These are phyloP conservation scores for Secale cereale DNA, from an alignment of 176 grass and related monocot genomes.

Conservation along the genomic window DNA sequence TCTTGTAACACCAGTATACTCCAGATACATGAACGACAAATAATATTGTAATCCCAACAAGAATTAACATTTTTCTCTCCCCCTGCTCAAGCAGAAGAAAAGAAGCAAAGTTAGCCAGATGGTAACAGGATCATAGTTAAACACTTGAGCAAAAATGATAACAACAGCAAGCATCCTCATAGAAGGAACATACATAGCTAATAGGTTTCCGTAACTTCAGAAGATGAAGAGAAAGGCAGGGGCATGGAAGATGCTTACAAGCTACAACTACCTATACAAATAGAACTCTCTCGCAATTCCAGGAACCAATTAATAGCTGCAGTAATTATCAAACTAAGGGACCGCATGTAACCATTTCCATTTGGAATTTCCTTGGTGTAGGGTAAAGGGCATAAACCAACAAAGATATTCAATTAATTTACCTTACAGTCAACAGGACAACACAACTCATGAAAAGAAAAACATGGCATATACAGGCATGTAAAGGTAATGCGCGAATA, in stretches of 20 bases:
- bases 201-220: neutral
- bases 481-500: neutral
- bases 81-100: slow-evolving; percentile 43
- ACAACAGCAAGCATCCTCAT: neutral
- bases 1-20: slow-evolving; percentile 96
- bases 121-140: neutral
- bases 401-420: neutral
- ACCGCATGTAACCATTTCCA: neutral
- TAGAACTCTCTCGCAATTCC: neutral
- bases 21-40: slow-evolving; percentile 84
- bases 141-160: neutral
- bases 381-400: neutral
- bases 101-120: slow-evolving; percentile 12
- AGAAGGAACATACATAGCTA: neutral
- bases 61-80: slow-evolving; percentile 81
- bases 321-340: neutral
- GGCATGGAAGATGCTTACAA: neutral
- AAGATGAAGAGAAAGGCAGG: neutral
- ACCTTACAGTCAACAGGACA: neutral
- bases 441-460: neutral
- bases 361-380: neutral
- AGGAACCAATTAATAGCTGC: neutral
- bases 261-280: neutral
- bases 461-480: neutral
- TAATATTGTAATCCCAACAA: slow-evolving; percentile 84